These are phyloP conservation scores for Stentor roeselii DNA, from an alignment of 73 alveolate genomes.

Conservation along the genomic window DNA sequence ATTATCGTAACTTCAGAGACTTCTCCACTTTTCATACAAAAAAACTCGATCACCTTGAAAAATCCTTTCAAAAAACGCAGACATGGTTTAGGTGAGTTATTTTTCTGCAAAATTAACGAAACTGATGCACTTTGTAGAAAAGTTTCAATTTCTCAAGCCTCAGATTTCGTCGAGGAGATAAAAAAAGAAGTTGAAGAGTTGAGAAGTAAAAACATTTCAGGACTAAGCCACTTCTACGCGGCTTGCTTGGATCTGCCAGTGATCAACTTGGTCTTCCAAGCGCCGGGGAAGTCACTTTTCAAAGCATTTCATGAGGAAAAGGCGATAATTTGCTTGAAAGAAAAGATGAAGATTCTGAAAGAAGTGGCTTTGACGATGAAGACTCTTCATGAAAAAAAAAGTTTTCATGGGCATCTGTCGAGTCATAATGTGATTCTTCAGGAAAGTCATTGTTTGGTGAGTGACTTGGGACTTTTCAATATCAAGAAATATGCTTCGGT, in stretches of 20 bases:
- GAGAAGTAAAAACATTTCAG: background rate
- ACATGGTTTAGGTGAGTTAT: conserved; percentile 19
- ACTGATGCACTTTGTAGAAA: background rate
- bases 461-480: background rate
- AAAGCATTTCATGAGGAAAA: background rate
- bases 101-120: background rate
- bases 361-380: background rate
- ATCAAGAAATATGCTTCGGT: conserved; percentile 18
- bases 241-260: background rate
- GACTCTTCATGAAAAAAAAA: background rate
- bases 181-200: background rate
- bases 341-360: background rate
- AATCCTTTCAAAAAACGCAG: background rate
- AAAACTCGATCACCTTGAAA: background rate
- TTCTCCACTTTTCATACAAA: background rate
- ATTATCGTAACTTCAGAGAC: background rate
- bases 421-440: background rate
- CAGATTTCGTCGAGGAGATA: background rate
- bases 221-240: background rate
- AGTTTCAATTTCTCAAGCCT: background rate
- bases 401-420: conserved; percentile 18
- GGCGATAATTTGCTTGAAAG: background rate
- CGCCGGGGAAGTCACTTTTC: background rate
- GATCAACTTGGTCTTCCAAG: background rate
- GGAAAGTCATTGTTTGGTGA: background rate